Conservation (phyloP, 129 eudicot genomes). For the Helianthus annuus region DNA sequence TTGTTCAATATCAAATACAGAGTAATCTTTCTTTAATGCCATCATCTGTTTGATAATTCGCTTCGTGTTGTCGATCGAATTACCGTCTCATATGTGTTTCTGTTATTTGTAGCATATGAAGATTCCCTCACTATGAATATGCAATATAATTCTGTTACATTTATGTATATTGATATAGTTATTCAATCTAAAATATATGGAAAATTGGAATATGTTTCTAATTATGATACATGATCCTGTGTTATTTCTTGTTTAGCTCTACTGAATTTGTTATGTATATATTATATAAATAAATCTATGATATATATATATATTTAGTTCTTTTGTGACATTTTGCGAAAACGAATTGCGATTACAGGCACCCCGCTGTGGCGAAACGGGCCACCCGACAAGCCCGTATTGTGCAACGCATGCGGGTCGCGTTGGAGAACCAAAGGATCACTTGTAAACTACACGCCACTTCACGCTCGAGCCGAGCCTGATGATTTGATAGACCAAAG, state of each 20-base stretch:
- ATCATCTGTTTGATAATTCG: constrained; percentile 27
- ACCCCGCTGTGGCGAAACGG: constrained; percentile 99
- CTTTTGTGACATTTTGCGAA: constrained; percentile 12
- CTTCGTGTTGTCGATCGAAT: constrained; percentile 9
- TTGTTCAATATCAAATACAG: constrained; percentile 22
- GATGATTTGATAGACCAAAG: constrained; percentile 71
- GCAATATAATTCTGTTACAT: constrained; percentile 18
- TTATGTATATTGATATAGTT: background rate
- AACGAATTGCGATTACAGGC: constrained; percentile 45
- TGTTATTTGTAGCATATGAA: background rate
- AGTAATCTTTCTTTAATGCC: constrained; percentile 17
- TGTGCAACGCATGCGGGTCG: constrained; percentile 98
- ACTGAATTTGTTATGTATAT: background rate
- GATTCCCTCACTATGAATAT: constrained; percentile 23
- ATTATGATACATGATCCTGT: background rate
- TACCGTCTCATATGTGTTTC: background rate
- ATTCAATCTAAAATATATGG: background rate
- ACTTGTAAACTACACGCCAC: constrained; percentile 83
- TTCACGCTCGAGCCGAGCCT: constrained; percentile 81
- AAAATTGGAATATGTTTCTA: background rate
- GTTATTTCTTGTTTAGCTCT: background rate
- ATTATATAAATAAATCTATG: background rate
- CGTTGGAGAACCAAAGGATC: constrained; percentile 99
- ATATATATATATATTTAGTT: background rate
- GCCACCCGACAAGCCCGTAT: constrained; percentile 96